Conservation (phyloP, 441 rosid genomes). For the Erysimum pusillum region DNA sequence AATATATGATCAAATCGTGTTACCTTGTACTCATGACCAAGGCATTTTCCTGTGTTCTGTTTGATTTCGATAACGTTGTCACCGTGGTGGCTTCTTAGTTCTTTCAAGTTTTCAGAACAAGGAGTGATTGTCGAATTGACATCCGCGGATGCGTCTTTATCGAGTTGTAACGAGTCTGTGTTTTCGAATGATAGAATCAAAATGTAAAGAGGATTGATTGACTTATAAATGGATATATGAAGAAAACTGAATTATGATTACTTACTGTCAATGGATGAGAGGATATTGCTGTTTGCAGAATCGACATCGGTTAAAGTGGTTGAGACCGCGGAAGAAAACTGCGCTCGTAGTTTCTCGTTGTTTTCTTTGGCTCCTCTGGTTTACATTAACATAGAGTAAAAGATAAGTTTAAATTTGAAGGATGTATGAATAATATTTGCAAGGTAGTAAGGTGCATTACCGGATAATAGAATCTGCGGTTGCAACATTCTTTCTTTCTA, state of each 20-base stretch:
- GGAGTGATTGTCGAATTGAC: constrained; percentile 78
- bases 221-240: not conserved
- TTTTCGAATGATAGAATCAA: not conserved
- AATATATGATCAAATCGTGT: not conserved
- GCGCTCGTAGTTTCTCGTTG: constrained; percentile 65
- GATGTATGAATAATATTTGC: too few species aligned
- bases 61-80: constrained; percentile 80
- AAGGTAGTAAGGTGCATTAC: too few species aligned
- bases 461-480: constrained; percentile 80
- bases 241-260: constrained; percentile 13
- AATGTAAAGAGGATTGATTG: not conserved
- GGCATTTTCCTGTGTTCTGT: constrained; percentile 83
- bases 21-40: constrained; percentile 82
- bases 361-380: constrained; percentile 79
- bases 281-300: constrained; percentile 61
- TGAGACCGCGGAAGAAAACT: constrained; percentile 78
- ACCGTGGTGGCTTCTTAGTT: constrained; percentile 79
- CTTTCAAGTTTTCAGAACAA: constrained; percentile 74
- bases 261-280: constrained; percentile 83
- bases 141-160: constrained; percentile 79
- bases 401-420: constrained; percentile 17
- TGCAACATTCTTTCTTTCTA: constrained; percentile 76
- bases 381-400: not conserved
- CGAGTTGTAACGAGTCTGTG: constrained; percentile 90
- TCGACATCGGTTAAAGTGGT: constrained; percentile 65